phyloP scores from a whole-genome alignment of 108 stramenopile species.

The Schizochytrium sp. region DNA sequence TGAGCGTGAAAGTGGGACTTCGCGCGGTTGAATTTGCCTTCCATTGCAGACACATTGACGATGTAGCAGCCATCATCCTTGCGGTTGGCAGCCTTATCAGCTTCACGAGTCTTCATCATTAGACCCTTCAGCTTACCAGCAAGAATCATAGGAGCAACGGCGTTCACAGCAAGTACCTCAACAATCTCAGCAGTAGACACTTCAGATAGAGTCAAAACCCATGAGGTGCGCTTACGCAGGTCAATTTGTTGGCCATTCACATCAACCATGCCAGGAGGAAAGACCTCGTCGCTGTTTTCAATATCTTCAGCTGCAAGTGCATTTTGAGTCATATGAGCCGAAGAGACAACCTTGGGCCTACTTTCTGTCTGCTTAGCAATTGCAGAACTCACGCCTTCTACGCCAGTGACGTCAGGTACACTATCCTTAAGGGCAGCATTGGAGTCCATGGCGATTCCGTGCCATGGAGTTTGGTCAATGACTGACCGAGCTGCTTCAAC shows the following conservation, averaged over 20 bases:
- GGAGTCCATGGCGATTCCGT: neutral
- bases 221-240: constrained; percentile 83
- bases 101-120: constrained; percentile 77
- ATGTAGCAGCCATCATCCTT: constrained; percentile 77
- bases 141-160: constrained; percentile 88
- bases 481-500: neutral
- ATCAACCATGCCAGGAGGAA: constrained; percentile 80
- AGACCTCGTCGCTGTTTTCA: constrained; percentile 78
- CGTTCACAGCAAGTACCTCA: constrained; percentile 91
- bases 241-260: constrained; percentile 91
- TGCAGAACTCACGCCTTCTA: neutral
- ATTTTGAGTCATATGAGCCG: constrained; percentile 74
- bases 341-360: neutral
- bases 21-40: constrained; percentile 91
- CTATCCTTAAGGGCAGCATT: constrained; percentile 13
- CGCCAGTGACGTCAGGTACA: constrained; percentile 23
- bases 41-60: constrained; percentile 92
- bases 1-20: constrained; percentile 90
- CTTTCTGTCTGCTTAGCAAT: too few relatives aligned
- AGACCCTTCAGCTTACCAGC: constrained; percentile 86
- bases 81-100: constrained; percentile 59
- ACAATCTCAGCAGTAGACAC: constrained; percentile 88
- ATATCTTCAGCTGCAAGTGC: constrained; percentile 87
- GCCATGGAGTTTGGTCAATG: constrained; percentile 26
- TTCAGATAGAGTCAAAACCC: constrained; percentile 89